Evolutionary conservation across 768 basidiomycete genomes (phyloP).

Genomic region (Cyclocybe cylindracea): DNA sequence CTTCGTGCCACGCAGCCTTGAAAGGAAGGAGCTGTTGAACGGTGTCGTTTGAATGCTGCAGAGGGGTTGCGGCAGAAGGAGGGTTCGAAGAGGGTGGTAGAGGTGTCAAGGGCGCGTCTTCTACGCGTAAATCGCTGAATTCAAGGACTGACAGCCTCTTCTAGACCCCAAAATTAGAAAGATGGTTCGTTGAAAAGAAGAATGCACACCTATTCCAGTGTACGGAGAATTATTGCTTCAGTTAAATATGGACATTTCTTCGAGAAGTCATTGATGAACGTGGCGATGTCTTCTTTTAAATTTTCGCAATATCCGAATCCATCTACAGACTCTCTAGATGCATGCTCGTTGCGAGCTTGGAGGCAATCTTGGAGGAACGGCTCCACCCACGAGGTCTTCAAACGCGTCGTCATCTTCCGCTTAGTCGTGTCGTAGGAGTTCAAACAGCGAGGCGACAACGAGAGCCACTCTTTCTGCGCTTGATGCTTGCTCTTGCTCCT

Average conservation of each 20-base stretch:
- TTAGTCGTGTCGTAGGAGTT: too few species aligned
- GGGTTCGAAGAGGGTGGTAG: slow-evolving; percentile 27
- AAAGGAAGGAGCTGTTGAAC: slow-evolving; percentile 65
- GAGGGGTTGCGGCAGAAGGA: slow-evolving; percentile 32
- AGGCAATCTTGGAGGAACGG: slow-evolving; percentile 27
- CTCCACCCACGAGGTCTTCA: slow-evolving; percentile 31
- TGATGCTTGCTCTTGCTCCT: not conserved
- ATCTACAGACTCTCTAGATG: slow-evolving; percentile 19
- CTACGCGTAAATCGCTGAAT: too few species aligned
- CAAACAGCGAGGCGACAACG: too few species aligned
- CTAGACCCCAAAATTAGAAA: slow-evolving; percentile 3
- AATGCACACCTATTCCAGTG: slow-evolving; percentile 40
- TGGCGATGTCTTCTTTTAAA: slow-evolving; percentile 17
- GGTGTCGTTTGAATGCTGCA: slow-evolving; percentile 61
- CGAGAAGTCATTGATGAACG: slow-evolving; percentile 22
- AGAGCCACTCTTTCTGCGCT: too few species aligned
- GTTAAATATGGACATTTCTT: slow-evolving; percentile 19
- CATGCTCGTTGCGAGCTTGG: slow-evolving; percentile 18
- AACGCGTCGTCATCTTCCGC: slow-evolving; percentile 10
- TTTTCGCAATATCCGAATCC: slow-evolving; percentile 10
- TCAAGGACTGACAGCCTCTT: too few species aligned
- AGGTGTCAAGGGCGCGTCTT: slow-evolving; percentile 31
- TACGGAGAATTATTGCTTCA: slow-evolving; percentile 40
- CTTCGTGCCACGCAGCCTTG: slow-evolving; percentile 55
- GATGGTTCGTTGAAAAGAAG: not conserved